phyloP scores from a whole-genome alignment of 1,284 basidiomycete genomes.

The Phlebopus sp. region DNA sequence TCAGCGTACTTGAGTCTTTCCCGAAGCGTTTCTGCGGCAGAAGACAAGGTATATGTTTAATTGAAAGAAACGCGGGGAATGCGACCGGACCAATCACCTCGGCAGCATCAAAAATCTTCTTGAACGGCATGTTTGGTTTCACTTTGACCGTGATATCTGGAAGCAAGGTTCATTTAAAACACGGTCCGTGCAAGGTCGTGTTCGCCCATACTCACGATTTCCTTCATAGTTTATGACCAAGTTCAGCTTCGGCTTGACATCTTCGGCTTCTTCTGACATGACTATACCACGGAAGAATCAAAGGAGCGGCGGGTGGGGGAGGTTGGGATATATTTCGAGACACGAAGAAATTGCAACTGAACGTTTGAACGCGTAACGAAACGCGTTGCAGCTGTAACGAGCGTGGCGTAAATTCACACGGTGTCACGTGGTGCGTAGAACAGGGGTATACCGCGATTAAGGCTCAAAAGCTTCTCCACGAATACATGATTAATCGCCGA shows the following conservation, averaged over 20 bases:
- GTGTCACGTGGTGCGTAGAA: background rate
- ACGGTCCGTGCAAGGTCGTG: constrained; percentile 2
- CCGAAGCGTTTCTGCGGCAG: constrained; percentile 51
- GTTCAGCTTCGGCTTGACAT: constrained; percentile 68
- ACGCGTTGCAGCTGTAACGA: constrained; percentile 10
- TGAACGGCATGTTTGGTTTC: constrained; percentile 57
- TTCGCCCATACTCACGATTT: constrained; percentile 30
- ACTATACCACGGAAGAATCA: background rate
- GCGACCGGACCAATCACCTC: constrained; percentile 44
- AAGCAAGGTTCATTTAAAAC: background rate
- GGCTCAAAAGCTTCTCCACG: constrained; percentile 6
- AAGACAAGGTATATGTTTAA: background rate
- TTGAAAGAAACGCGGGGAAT: background rate
- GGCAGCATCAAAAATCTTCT: constrained; percentile 63
- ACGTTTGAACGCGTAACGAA: constrained; percentile 9
- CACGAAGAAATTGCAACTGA: background rate
- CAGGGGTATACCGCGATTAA: constrained; percentile 5
- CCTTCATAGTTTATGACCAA: constrained; percentile 53
- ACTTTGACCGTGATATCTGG: constrained; percentile 65
- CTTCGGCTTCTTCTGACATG: constrained; percentile 57
- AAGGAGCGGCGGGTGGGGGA: background rate
- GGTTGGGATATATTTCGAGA: background rate
- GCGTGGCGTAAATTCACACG: background rate
- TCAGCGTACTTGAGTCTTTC: constrained; percentile 50
- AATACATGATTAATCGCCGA: constrained; percentile 21